Evolutionary conservation across 192 early-diverging fungal genomes (phyloP).

Genomic region (Umbelopsis sp.): DNA sequence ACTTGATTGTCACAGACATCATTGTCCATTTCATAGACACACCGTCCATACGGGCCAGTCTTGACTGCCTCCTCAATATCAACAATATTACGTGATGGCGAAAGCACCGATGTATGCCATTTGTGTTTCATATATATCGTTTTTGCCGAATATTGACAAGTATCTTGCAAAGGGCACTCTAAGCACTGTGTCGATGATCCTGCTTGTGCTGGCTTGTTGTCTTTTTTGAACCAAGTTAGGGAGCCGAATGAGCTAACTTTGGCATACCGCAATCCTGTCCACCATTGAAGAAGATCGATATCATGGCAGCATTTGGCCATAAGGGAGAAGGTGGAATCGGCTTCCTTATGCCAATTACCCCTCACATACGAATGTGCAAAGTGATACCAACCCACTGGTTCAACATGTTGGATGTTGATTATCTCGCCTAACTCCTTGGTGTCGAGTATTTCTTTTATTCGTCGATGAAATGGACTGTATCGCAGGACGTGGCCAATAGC

Average conservation of each 20-base stretch:
- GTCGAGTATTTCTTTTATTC: conserved; percentile 60
- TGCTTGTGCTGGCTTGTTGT: conserved; percentile 59
- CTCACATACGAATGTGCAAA: conserved; percentile 70
- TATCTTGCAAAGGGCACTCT: not conserved
- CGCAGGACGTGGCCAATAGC: conserved; percentile 54
- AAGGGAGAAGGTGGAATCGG: conserved; percentile 56
- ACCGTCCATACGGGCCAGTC: conserved; percentile 62
- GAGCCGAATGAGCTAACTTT: conserved; percentile 61
- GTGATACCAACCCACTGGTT: conserved; percentile 70
- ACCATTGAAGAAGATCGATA: conserved; percentile 49
- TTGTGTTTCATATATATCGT: not conserved
- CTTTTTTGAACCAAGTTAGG: conserved; percentile 58
- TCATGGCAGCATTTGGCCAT: conserved; percentile 65
- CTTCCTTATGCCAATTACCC: conserved; percentile 66
- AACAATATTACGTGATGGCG: not conserved
- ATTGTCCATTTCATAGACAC: conserved; percentile 72
- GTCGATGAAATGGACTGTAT: conserved; percentile 60
- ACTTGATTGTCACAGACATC: conserved; percentile 71
- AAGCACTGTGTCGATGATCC: conserved; percentile 43
- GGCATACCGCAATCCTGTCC: not conserved
- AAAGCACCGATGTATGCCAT: conserved; percentile 3
- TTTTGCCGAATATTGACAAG: conserved; percentile 1
- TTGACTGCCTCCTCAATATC: conserved; percentile 43
- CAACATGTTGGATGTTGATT: conserved; percentile 64
- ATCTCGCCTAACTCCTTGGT: conserved; percentile 57